These are phyloP conservation scores for Triglochin maritima DNA, from an alignment of 106 monocot genomes.

Conservation along the genomic window DNA sequence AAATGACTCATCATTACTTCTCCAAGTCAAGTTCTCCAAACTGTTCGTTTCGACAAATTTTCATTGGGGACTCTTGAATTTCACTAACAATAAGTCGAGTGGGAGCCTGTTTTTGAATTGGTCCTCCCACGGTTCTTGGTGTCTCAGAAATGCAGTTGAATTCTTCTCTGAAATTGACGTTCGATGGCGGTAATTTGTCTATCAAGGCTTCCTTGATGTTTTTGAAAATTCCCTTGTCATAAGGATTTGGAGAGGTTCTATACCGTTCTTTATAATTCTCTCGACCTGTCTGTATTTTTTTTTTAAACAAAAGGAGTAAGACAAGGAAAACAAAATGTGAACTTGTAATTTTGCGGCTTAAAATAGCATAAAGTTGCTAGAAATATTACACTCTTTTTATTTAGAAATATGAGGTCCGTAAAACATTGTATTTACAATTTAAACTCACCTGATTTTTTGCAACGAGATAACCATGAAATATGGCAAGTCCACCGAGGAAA, in stretches of 20 bases:
- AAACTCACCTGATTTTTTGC: constrained; percentile 32
- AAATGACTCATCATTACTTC: too few relatives aligned
- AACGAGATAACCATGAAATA: constrained; percentile 51
- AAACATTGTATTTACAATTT: neutral
- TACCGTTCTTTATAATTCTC: constrained; percentile 41
- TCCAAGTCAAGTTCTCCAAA: neutral
- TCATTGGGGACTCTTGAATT: neutral
- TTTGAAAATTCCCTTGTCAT: constrained; percentile 33
- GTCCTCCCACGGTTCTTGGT: neutral
- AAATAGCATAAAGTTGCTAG: too few relatives aligned
- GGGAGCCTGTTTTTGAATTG: neutral
- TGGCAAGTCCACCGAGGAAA: constrained; percentile 36
- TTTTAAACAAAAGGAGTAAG: neutral
- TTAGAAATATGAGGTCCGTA: neutral
- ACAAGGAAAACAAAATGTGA: neutral
- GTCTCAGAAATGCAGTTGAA: neutral
- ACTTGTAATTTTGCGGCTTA: neutral
- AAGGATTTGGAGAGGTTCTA: constrained; percentile 27
- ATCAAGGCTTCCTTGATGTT: constrained; percentile 49
- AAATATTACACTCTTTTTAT: too few relatives aligned
- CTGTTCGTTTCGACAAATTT: neutral
- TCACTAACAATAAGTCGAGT: neutral
- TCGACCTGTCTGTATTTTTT: constrained; percentile 17
- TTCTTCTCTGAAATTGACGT: constrained; percentile 31
- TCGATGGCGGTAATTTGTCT: constrained; percentile 31